Percentiles rank a stretch among this genome's conserved stretches.
These are phyloP conservation scores for Hymenoscyphus infarciens DNA, from an alignment of 2,329 filamentous ascomycete genomes.

Conservation along the genomic window DNA sequence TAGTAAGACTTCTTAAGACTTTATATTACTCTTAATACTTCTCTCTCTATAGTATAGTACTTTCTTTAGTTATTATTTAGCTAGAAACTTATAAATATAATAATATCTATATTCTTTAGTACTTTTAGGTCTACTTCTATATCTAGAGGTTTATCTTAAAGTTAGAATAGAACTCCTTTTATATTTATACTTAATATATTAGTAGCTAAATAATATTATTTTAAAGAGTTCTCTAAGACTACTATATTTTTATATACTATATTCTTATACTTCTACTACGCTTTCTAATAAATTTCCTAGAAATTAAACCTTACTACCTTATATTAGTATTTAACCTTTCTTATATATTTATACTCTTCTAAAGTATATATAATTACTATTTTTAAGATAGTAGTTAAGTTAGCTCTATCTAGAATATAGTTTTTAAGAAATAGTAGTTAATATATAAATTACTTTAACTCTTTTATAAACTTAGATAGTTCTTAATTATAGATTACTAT, in stretches of 20 bases:
- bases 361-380: no score
- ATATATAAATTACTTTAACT: no score
- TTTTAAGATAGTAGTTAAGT: no score
- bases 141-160: neutral
- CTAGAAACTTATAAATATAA: neutral
- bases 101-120: neutral
- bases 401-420: no score
- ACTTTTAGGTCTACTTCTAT: neutral
- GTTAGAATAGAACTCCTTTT: no score
- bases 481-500: no score
- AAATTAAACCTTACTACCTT: neutral
- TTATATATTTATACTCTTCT: neutral
- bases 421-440: no score
- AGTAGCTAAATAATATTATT: neutral
- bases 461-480: no score
- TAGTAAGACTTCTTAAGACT: no score
- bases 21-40: neutral
- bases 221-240: neutral
- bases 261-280: neutral
- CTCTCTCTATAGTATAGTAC: neutral
- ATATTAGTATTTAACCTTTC: neutral
- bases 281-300: no score
- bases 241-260: neutral
- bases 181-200: no score
- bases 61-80: no score